Percentiles rank a stretch among this genome's conserved stretches.
Evolutionary conservation across 768 basidiomycete genomes (phyloP).

Genomic region (Boletus reticulatus): DNA sequence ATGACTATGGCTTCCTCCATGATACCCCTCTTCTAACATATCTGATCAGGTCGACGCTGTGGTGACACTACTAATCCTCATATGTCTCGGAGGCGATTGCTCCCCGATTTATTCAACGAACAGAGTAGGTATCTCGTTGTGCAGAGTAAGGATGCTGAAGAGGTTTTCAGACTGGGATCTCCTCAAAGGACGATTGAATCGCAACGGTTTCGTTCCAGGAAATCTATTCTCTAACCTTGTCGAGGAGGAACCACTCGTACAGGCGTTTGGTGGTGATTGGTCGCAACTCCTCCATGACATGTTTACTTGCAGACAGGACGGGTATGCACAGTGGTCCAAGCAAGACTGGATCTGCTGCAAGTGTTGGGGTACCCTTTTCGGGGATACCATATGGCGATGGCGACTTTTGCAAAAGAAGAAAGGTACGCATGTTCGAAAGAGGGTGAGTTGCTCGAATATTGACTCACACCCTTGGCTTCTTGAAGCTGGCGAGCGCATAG

Average conservation of each 20-base stretch:
- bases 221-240: neutral
- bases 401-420: neutral
- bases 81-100: neutral
- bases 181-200: neutral
- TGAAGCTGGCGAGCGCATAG: neutral
- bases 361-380: neutral
- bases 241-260: neutral
- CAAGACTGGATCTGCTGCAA: neutral
- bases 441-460: too few species aligned
- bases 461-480: neutral
- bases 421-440: neutral
- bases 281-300: neutral
- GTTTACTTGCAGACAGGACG: neutral
- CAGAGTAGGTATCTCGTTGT: neutral
- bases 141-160: too few species aligned
- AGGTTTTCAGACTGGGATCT: slow-evolving; percentile 1
- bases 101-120: neutral
- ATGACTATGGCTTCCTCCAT: neutral
- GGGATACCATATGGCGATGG: slow-evolving; percentile 3
- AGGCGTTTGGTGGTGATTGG: neutral
- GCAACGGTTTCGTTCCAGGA: neutral
- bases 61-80: neutral
- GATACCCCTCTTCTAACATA: neutral
- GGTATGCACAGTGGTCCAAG: slow-evolving; percentile 1
- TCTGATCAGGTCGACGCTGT: neutral